Evolutionary conservation across 192 early-diverging fungal species (phyloP).

Genomic region (Piromyces sp.): DNA sequence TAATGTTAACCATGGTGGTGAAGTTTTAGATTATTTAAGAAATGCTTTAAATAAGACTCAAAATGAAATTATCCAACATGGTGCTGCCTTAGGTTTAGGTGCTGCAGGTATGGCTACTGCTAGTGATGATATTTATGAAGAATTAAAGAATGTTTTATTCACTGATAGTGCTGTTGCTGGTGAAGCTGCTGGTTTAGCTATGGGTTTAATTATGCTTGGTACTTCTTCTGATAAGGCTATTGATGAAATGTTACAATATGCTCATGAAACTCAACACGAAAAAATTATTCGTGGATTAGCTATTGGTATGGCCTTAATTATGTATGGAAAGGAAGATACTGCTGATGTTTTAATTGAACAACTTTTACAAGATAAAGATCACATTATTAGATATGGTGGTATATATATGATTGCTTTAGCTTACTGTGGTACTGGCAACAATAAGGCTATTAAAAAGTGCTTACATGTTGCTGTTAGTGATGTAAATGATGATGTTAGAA

Average conservation of each 20-base stretch:
- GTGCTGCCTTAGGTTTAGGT: conserved; percentile 85
- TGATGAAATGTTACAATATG: conserved; percentile 92
- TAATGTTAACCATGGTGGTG: conserved; percentile 79
- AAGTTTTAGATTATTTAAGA: conserved; percentile 63
- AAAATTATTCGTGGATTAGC: conserved; percentile 97
- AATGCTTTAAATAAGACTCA: conserved; percentile 62
- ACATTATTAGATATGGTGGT: conserved; percentile 86
- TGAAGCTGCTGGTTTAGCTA: conserved; percentile 87
- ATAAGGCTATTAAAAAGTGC: conserved; percentile 81
- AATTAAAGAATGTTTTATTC: conserved; percentile 73
- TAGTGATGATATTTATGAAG: conserved; percentile 70
- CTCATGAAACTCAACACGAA: conserved; percentile 96
- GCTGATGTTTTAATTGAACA: conserved; percentile 81
- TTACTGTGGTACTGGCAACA: conserved; percentile 93
- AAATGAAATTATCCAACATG: conserved; percentile 86
- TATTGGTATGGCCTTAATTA: conserved; percentile 82
- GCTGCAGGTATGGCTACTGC: conserved; percentile 92
- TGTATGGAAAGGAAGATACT: conserved; percentile 92
- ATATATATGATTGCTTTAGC: conserved; percentile 97
- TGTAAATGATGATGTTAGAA: conserved; percentile 97
- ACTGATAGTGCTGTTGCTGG: conserved; percentile 92
- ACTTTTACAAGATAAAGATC: conserved; percentile 80
- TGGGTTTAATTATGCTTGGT: conserved; percentile 96
- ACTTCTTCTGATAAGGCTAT: conserved; percentile 61
- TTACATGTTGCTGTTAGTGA: conserved; percentile 96